These are phyloP conservation scores for Tilletia horrida DNA, from an alignment of 1,284 basidiomycete species.

Conservation along the genomic window DNA sequence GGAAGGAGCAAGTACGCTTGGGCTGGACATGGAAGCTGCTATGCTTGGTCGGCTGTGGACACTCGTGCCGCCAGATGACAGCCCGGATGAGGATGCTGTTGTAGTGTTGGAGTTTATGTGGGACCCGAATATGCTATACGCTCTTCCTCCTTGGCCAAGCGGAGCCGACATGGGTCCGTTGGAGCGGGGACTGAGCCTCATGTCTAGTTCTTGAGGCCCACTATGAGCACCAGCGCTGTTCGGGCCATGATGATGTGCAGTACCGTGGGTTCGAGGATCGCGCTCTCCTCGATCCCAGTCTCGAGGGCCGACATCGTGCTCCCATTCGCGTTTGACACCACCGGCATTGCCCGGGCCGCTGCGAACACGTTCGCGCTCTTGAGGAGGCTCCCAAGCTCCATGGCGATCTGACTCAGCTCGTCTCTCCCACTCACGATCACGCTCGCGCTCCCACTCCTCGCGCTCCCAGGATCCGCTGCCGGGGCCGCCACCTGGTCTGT, in stretches of 20 bases:
- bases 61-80: neutral
- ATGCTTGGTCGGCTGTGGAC: neutral
- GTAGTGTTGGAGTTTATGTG: slow-evolving; percentile 3
- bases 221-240: too few species aligned
- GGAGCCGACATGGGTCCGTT: slow-evolving; percentile 8
- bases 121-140: neutral
- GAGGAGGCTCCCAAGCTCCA: neutral
- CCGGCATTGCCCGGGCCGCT: neutral
- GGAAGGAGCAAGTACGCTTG: too few species aligned
- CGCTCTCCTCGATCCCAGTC: too few species aligned
- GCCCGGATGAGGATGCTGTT: neutral
- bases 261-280: too few species aligned
- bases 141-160: neutral
- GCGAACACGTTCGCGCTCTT: neutral
- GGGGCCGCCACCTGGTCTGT: neutral
- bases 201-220: too few species aligned
- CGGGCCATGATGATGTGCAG: too few species aligned
- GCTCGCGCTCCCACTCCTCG: slow-evolving; percentile 6
- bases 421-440: neutral
- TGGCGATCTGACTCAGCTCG: neutral
- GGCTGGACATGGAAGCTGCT: neutral
- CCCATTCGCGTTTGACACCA: neutral
- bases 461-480: too few species aligned
- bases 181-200: neutral
- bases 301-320: neutral